These are phyloP conservation scores for Penicillium sp. DNA, from an alignment of 2,329 filamentous ascomycete species.

Conservation along the genomic window DNA sequence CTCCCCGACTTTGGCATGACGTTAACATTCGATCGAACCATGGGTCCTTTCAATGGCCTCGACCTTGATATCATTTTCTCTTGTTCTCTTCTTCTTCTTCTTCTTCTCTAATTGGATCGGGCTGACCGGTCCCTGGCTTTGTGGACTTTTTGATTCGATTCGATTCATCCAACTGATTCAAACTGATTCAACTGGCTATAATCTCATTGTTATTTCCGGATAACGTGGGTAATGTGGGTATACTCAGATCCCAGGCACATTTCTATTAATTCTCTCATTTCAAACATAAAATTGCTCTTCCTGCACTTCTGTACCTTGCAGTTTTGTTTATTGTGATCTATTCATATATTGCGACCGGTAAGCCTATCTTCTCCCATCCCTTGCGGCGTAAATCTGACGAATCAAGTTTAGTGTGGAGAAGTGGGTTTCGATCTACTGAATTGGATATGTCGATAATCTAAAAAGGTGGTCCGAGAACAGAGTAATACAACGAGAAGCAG, in stretches of 20 bases:
- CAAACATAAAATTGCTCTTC: not conserved
- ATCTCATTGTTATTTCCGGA: not conserved
- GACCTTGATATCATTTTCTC: not conserved
- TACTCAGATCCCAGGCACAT: not conserved
- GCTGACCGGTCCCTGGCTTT: not conserved
- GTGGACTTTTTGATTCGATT: too few species aligned
- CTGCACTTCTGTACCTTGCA: slow-evolving; percentile 6
- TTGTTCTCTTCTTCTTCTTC: not conserved
- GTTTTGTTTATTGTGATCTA: slow-evolving; percentile 1
- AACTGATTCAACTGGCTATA: not conserved
- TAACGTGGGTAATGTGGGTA: not conserved
- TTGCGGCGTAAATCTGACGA: slow-evolving; percentile 7
- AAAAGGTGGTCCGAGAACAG: slow-evolving; percentile 4
- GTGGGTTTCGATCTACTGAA: slow-evolving; percentile 10
- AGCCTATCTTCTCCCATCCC: not conserved
- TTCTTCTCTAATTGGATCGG: not conserved
- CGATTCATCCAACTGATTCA: too few species aligned
- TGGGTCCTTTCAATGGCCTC: not conserved
- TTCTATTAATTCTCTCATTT: not conserved
- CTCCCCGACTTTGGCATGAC: slow-evolving; percentile 1
- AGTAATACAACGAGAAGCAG: not conserved
- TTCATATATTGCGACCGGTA: not conserved
- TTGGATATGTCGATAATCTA: slow-evolving; percentile 25
- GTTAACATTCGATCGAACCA: not conserved
- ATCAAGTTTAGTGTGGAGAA: slow-evolving; percentile 9